Evolutionary conservation across 768 basidiomycete species (phyloP).

Genomic region (Jaapia argillacea): DNA sequence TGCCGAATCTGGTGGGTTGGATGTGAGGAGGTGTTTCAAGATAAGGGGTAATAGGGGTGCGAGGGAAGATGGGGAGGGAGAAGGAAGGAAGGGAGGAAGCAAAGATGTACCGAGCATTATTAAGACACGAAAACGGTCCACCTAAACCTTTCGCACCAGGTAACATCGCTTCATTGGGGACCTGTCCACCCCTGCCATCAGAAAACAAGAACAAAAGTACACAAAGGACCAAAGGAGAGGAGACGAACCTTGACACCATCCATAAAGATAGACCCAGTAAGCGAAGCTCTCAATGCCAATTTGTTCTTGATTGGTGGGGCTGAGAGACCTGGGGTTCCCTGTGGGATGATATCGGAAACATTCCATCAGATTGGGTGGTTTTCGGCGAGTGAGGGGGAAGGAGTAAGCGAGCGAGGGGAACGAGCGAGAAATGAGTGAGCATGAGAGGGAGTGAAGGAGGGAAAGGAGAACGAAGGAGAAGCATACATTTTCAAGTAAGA

Average conservation of each 20-base stretch:
- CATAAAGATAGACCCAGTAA: conserved; percentile 87
- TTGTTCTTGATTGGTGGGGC: conserved; percentile 92
- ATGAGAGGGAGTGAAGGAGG: not conserved
- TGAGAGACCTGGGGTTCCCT: conserved; percentile 77
- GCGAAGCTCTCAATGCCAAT: conserved; percentile 76
- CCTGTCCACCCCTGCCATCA: too few species aligned
- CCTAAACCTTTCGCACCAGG: conserved; percentile 71
- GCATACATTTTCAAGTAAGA: conserved; percentile 79
- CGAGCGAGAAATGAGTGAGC: not conserved
- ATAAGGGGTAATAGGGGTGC: conserved; percentile 3
- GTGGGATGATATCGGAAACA: not conserved
- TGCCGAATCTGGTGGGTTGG: conserved; percentile 68
- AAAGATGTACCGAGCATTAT: conserved; percentile 68
- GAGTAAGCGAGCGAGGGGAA: too few species aligned
- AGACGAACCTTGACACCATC: conserved; percentile 83
- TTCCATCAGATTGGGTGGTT: too few species aligned
- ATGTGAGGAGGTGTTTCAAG: conserved; percentile 6
- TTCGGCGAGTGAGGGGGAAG: too few species aligned
- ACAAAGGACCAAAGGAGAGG: too few species aligned
- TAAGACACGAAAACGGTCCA: conserved; percentile 87
- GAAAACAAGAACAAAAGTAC: too few species aligned
- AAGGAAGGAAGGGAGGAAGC: too few species aligned
- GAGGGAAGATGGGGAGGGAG: too few species aligned
- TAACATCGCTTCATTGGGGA: conserved; percentile 61
- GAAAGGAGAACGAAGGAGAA: conserved; percentile 3